Percentiles rank a stretch among this genome's conserved stretches.
Evolutionary conservation across 768 basidiomycete genomes (phyloP).

Genomic region (Pholiota conissans): DNA sequence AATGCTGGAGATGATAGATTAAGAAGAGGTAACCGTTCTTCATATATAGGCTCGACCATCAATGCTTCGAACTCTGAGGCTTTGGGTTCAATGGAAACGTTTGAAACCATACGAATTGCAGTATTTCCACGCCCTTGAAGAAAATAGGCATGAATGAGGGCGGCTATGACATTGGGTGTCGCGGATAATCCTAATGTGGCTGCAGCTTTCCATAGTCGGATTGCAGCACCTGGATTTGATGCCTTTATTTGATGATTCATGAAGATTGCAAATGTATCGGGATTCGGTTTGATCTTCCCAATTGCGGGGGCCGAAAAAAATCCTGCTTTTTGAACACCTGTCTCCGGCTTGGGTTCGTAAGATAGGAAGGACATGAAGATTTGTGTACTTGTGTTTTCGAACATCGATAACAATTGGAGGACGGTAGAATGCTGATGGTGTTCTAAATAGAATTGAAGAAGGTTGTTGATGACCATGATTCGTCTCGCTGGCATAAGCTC

Average conservation of each 20-base stretch:
- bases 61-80: slow-evolving; percentile 28
- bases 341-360: not conserved
- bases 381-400: slow-evolving; percentile 32
- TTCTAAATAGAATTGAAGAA: slow-evolving; percentile 65
- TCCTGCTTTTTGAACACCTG: not conserved
- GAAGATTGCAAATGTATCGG: slow-evolving; percentile 61
- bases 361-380: slow-evolving; percentile 22
- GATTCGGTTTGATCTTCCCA: slow-evolving; percentile 41
- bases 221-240: slow-evolving; percentile 43
- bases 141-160: slow-evolving; percentile 60
- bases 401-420: slow-evolving; percentile 47
- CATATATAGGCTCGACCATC: slow-evolving; percentile 6
- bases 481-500: slow-evolving; percentile 38
- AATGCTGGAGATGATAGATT: slow-evolving; percentile 31
- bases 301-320: not conserved
- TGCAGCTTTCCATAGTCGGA: slow-evolving; percentile 51
- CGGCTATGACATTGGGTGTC: slow-evolving; percentile 46
- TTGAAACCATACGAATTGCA: slow-evolving; percentile 53
- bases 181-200: slow-evolving; percentile 38
- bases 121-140: slow-evolving; percentile 41
- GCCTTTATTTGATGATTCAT: slow-evolving; percentile 53
- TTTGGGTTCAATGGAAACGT: slow-evolving; percentile 38
- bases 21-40: slow-evolving; percentile 12
- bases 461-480: slow-evolving; percentile 64
- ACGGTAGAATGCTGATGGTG: slow-evolving; percentile 48